Conservation (phyloP, 495 filamentous ascomycete genomes). For the Acidomyces sp. region DNA sequence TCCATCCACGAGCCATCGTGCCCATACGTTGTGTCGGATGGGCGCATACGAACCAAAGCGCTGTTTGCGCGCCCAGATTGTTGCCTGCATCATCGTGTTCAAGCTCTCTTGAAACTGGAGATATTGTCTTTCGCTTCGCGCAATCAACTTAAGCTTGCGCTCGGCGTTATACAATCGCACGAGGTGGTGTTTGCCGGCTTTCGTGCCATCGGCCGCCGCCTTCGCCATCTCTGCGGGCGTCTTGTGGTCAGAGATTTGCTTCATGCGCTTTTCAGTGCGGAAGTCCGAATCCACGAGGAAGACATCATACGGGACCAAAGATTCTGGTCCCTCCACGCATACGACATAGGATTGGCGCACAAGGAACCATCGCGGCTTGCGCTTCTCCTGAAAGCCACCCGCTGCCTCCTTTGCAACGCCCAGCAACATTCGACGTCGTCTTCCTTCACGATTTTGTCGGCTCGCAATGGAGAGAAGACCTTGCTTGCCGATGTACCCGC, state of each 20-base stretch:
- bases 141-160: slow-evolving; percentile 76
- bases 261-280: slow-evolving; percentile 54
- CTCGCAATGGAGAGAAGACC: slow-evolving; percentile 49
- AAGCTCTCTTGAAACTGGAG: slow-evolving; percentile 91
- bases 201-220: slow-evolving; percentile 50
- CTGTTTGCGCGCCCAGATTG: slow-evolving; percentile 68
- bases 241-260: slow-evolving; percentile 45
- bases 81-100: slow-evolving; percentile 63
- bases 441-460: slow-evolving; percentile 8
- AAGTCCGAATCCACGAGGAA: slow-evolving; percentile 86
- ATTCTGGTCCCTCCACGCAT: slow-evolving; percentile 93
- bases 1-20: slow-evolving; percentile 94
- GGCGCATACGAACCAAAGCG: slow-evolving; percentile 92
- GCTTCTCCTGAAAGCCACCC: slow-evolving; percentile 57
- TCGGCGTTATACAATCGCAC: slow-evolving; percentile 78
- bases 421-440: background rate
- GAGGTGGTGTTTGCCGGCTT: slow-evolving; percentile 68
- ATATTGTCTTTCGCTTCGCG: slow-evolving; percentile 77
- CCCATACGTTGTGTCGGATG: slow-evolving; percentile 71
- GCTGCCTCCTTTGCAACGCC: slow-evolving; percentile 38
- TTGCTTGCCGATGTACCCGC: slow-evolving; percentile 95
- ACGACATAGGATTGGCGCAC: slow-evolving; percentile 97
- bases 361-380: slow-evolving; percentile 91
- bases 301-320: slow-evolving; percentile 98
- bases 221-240: slow-evolving; percentile 23